Conservation (phyloP, 2,329 filamentous ascomycete species). For the Ascosphaera aggregata region DNA sequence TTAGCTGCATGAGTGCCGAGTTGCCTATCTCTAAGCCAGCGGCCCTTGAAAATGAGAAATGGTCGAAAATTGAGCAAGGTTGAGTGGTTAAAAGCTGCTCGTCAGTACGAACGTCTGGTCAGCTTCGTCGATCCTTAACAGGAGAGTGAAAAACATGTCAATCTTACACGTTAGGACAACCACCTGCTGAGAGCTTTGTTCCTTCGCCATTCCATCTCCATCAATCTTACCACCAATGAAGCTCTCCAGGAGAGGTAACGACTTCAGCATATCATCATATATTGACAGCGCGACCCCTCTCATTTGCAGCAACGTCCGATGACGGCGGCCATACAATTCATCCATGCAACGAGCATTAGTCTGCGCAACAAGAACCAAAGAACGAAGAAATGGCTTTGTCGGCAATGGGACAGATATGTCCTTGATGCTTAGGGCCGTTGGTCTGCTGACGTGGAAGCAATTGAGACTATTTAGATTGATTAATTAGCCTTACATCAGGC, state of each 20-base stretch:
- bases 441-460: conserved; percentile 21
- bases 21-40: conserved; percentile 13
- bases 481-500: no score
- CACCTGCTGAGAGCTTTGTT: conserved; percentile 7
- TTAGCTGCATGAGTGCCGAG: conserved; percentile 5
- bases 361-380: conserved; percentile 16
- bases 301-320: conserved; percentile 18
- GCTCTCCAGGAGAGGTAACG: conserved; percentile 11
- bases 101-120: not conserved
- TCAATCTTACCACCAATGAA: conserved; percentile 2
- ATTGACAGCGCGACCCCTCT: conserved; percentile 15
- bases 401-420: conserved; percentile 17
- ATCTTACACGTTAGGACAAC: conserved; percentile 14
- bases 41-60: conserved; percentile 21
- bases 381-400: conserved; percentile 17
- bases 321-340: conserved; percentile 19
- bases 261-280: conserved; percentile 12
- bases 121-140: not conserved
- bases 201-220: not conserved
- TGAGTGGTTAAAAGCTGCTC: conserved; percentile 22
- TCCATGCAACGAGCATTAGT: conserved; percentile 19
- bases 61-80: conserved; percentile 21
- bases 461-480: conserved; percentile 15
- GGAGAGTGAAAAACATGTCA: conserved; percentile 8
- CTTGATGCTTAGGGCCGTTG: conserved; percentile 17